Percentiles rank a stretch among this genome's conserved stretches.
Evolutionary conservation across 179 eudicot genomes (phyloP).

Genomic region (Corrigiola litoralis): DNA sequence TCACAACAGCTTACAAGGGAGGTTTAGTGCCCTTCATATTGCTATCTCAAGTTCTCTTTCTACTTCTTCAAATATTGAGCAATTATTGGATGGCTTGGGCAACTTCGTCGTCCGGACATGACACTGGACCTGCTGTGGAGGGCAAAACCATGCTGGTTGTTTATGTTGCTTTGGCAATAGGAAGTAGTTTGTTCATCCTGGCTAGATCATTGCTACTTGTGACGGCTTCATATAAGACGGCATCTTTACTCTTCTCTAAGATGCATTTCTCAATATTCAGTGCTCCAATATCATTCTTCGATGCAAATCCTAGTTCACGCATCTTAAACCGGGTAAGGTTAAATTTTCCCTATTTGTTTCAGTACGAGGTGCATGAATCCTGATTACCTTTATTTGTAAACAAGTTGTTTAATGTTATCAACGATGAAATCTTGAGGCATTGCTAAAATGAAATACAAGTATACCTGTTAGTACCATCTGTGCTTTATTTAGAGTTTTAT

Average conservation of each 20-base stretch:
- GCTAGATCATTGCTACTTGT: conserved; percentile 41
- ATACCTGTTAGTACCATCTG: too few species aligned
- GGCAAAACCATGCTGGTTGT: conserved; percentile 52
- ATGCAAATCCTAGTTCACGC: conserved; percentile 66
- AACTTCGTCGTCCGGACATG: conserved; percentile 62
- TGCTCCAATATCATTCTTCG: conserved; percentile 72
- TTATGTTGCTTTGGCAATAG: conserved; percentile 56
- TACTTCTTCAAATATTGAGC: conserved; percentile 56
- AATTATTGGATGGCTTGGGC: conserved; percentile 97
- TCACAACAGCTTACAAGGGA: conserved; percentile 75
- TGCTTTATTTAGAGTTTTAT: conserved; percentile 25
- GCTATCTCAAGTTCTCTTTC: conserved; percentile 41
- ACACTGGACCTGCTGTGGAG: conserved; percentile 37
- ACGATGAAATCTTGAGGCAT: too few species aligned
- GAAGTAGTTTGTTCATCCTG: conserved; percentile 58
- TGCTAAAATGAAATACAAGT: too few species aligned
- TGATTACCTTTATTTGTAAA: too few species aligned
- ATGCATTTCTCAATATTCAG: conserved; percentile 59
- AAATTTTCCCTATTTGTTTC: too few species aligned
- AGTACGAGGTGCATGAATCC: too few species aligned
- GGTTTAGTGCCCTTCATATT: conserved; percentile 59
- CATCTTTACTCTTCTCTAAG: conserved; percentile 46
- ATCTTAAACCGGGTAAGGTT: conserved; percentile 58
- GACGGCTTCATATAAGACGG: conserved; percentile 49
- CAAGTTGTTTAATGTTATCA: too few species aligned